Conservation (phyloP, 345 rosid genomes). For the Gynandropsis gynandra region DNA sequence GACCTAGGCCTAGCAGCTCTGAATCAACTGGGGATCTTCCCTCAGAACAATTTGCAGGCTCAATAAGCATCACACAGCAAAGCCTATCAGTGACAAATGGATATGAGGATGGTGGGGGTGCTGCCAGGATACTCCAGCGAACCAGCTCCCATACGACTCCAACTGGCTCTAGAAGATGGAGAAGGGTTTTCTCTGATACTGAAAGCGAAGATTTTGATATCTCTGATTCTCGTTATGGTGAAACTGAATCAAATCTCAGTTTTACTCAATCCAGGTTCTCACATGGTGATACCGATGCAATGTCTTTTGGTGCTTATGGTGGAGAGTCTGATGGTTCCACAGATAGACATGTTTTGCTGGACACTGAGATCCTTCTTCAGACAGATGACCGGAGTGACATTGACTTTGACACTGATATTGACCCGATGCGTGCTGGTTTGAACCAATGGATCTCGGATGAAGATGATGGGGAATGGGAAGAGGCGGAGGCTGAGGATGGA, state of each 20-base stretch:
- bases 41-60: conserved; percentile 49
- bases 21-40: conserved; percentile 52
- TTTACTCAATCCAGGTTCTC: conserved; percentile 39
- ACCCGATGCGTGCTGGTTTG: conserved; percentile 85
- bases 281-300: conserved; percentile 53
- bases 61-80: conserved; percentile 48
- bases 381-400: conserved; percentile 43
- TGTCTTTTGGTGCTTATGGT: conserved; percentile 62
- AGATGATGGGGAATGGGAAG: conserved; percentile 48
- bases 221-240: conserved; percentile 42
- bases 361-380: conserved; percentile 41
- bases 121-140: conserved; percentile 31
- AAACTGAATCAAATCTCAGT: conserved; percentile 59
- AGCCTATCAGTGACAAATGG: conserved; percentile 36
- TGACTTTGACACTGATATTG: conserved; percentile 77
- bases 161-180: conserved; percentile 63
- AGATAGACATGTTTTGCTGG: conserved; percentile 48
- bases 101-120: conserved; percentile 35
- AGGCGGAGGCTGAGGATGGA: conserved; percentile 42
- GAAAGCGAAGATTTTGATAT: conserved; percentile 68
- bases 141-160: conserved; percentile 51
- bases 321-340: conserved; percentile 81
- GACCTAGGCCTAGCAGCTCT: conserved; percentile 48
- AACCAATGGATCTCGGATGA: conserved; percentile 71
- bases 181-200: conserved; percentile 50